Evolutionary conservation across 257 asterid species (phyloP).

Genomic region (Gentiana straminea): DNA sequence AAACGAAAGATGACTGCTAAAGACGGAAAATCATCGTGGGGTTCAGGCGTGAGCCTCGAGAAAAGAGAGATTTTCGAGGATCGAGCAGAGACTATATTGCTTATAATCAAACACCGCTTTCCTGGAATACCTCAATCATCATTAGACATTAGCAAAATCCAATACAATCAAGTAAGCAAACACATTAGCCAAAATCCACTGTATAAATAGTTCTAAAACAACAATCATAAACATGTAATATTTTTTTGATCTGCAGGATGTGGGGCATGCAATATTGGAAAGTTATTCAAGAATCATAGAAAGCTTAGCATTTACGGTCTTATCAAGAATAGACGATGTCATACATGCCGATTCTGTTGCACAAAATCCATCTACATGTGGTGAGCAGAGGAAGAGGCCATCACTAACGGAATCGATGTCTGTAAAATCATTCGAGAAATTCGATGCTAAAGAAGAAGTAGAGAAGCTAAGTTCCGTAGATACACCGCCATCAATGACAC

Average conservation of each 20-base stretch:
- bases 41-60: conserved; percentile 71
- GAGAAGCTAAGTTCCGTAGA: conserved; percentile 27
- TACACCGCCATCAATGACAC: conserved; percentile 33
- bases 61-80: conserved; percentile 79
- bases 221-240: too few species aligned
- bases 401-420: conserved; percentile 13
- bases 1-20: conserved; percentile 69
- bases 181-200: too few species aligned
- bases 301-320: conserved; percentile 64
- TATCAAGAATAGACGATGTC: conserved; percentile 77
- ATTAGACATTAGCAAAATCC: conserved; percentile 84
- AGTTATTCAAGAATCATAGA: conserved; percentile 91
- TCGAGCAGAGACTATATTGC: conserved; percentile 63
- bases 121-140: conserved; percentile 81
- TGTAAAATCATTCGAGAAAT: not conserved
- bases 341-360: conserved; percentile 54
- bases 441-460: conserved; percentile 25
- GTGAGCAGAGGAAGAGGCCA: conserved; percentile 25
- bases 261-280: conserved; percentile 81
- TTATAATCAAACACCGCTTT: conserved; percentile 57
- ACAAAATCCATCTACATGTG: conserved; percentile 19
- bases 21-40: conserved; percentile 71
- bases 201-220: not conserved
- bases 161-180: conserved; percentile 47
- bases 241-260: conserved; percentile 44